These are phyloP conservation scores for Suillus ampliporus DNA, from an alignment of 768 basidiomycete species.

Conservation along the genomic window DNA sequence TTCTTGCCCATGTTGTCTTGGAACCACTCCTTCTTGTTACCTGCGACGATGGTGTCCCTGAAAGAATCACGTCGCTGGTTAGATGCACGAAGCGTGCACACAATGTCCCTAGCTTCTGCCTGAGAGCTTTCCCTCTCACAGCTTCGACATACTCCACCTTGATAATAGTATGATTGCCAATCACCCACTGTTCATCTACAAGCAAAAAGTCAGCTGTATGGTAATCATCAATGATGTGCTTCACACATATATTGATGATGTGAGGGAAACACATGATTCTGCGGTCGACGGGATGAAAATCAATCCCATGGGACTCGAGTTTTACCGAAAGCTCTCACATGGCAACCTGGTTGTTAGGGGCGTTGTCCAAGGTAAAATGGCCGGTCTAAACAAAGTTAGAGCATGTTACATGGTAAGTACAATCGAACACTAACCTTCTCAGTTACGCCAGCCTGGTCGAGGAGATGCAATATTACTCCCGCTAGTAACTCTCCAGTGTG, in stretches of 20 bases:
- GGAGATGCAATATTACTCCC: not conserved
- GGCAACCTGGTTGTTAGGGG: not conserved
- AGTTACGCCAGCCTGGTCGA: not conserved
- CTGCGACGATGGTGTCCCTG: not conserved
- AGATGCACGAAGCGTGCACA: not conserved
- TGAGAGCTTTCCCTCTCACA: slow-evolving; percentile 2
- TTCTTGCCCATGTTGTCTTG: not conserved
- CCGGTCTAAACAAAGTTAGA: slow-evolving; percentile 19
- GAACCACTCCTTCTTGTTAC: slow-evolving; percentile 5
- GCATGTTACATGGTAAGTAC: not conserved
- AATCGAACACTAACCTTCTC: not conserved
- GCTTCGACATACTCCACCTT: slow-evolving; percentile 5
- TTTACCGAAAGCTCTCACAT: not conserved
- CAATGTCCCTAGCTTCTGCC: not conserved
- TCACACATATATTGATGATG: slow-evolving; percentile 1
- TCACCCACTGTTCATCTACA: slow-evolving; percentile 6
- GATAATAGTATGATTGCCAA: not conserved
- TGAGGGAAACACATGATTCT: not conserved
- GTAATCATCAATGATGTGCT: slow-evolving; percentile 15
- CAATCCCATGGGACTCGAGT: not conserved
- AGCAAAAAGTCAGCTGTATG: not conserved
- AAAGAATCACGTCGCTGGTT: not conserved
- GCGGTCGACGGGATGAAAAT: not conserved
- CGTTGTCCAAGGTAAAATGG: not conserved
- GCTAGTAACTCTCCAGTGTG: not conserved